phyloP scores from a whole-genome alignment of 208 protist species.

The Leptomonas pyrrhocoris region DNA sequence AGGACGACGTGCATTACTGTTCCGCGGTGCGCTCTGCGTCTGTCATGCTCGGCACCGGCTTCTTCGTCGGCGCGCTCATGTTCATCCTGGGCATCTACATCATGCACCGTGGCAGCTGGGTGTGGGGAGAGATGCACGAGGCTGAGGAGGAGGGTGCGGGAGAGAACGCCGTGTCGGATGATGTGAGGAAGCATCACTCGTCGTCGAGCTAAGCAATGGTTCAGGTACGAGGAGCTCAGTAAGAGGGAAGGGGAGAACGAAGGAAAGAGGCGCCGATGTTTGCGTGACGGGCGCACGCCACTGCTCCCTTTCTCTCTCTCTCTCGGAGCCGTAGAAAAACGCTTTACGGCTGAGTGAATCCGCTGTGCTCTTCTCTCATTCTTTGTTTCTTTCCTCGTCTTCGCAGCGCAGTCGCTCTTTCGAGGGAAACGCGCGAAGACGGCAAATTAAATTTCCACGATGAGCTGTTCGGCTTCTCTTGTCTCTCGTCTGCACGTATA shows the following conservation, averaged over 20 bases:
- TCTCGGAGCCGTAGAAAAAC: too few species aligned
- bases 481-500: too few species aligned
- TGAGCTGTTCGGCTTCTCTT: too few species aligned
- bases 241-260: neutral
- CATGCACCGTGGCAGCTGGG: constrained; percentile 62
- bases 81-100: constrained; percentile 75
- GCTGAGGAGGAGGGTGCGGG: constrained; percentile 8
- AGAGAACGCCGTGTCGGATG: neutral
- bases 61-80: constrained; percentile 80
- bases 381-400: constrained; percentile 15
- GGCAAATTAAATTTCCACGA: too few species aligned
- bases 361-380: constrained; percentile 5
- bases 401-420: neutral
- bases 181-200: neutral
- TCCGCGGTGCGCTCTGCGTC: constrained; percentile 44
- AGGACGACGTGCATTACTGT: constrained; percentile 30
- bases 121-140: constrained; percentile 38
- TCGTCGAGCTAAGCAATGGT: neutral
- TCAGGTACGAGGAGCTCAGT: neutral
- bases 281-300: too few species aligned
- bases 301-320: neutral
- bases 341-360: too few species aligned
- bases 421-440: too few species aligned
- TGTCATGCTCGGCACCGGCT: constrained; percentile 66
- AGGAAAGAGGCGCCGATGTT: neutral